A percentile compares a stretch with the other conserved stretches of the same genome.
Conservation (phyloP, 2,329 filamentous ascomycete genomes). For the Sporothrix brunneoviolacea region DNA sequence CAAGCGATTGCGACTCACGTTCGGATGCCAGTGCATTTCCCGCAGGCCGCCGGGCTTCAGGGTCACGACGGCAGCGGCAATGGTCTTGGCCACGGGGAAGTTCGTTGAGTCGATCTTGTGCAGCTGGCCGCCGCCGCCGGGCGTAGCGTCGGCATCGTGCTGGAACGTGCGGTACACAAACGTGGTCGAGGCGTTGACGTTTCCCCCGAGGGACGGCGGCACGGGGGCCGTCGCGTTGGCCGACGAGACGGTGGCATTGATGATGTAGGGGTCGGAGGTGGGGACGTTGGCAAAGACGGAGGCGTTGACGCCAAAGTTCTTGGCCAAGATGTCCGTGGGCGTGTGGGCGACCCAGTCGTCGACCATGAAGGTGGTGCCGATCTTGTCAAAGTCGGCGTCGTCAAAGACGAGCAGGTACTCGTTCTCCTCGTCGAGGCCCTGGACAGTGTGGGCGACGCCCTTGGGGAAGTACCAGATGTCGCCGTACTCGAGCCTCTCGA, state of each 20-base stretch:
- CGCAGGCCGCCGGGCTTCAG: constrained; percentile 57
- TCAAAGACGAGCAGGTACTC: constrained; percentile 58
- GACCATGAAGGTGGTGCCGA: constrained; percentile 63
- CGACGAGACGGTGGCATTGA: constrained; percentile 47
- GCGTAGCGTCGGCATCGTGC: constrained; percentile 37
- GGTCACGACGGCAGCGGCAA: constrained; percentile 58
- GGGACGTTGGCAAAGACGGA: constrained; percentile 55
- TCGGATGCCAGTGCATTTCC: constrained; percentile 66
- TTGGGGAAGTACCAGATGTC: constrained; percentile 50
- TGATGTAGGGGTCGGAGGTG: constrained; percentile 52
- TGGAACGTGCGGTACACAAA: constrained; percentile 56
- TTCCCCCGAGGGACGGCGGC: constrained; percentile 20
- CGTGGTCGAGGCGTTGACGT: constrained; percentile 6
- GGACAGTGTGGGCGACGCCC: constrained; percentile 45
- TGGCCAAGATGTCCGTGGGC: constrained; percentile 54
- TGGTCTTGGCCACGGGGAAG: constrained; percentile 59
- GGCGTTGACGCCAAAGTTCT: constrained; percentile 59
- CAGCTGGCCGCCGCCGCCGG: constrained; percentile 37
- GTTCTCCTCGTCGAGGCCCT: constrained; percentile 46
- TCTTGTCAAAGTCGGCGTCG: constrained; percentile 58
- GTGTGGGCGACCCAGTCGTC: constrained; percentile 66
- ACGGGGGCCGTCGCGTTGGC: constrained; percentile 26
- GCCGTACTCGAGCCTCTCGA: constrained; percentile 50
- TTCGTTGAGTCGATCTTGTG: constrained; percentile 60
- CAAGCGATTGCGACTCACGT: constrained; percentile 35